Evolutionary conservation across 352 stramenopile species (phyloP), one percentile per base, ranked within the genome.

Genomic region (Pythium myriotylum): DNA sequence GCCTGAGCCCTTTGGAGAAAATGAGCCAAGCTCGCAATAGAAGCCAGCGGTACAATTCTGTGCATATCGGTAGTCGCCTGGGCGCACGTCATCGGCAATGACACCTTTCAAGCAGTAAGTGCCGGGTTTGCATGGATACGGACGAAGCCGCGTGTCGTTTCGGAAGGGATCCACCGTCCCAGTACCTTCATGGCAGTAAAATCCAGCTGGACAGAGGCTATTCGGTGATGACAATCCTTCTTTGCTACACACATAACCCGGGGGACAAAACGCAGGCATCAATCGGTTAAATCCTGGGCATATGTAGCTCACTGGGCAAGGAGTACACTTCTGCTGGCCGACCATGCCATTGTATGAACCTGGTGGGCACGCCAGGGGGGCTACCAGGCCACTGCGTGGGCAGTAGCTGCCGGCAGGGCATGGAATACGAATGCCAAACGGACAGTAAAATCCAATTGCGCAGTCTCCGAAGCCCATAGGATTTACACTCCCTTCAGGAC

Each of bases 61-160:
- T 1, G 97, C 86, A 56, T 94, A 97, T 9, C 72, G 52, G 51
- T 96, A 96, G 67, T 98, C 83, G 32, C 92, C 92, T 23, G 82
- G 73, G 5, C 72, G 73, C 3, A 98, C 82, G 61, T 92, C 78
- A 51, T 98, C 89, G 0, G 77, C 87, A n/a, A 96, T 89, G 13
- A 97, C 96, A 10, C 97, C 97, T 43, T 87, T 87, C 17, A 98
- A 73, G 60, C 97, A 99, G 72, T 98, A 99, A 16, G 94, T 98
- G 4, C 97, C 97, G 7, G 96, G 91, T 50, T 77, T 84, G 67
- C 96, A 99, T 22, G 97, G 92, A 59, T 98, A 98, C 33, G 97
- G 96, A 4, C 96, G 74, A 32, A 98, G 65, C 2, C 95, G 95
- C 26, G 96, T 99, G 70, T 99, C 96, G 70, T 99, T 99, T 32